phyloP scores from a whole-genome alignment of 1,284 basidiomycete genomes.

The Trichosporon ovoides region DNA sequence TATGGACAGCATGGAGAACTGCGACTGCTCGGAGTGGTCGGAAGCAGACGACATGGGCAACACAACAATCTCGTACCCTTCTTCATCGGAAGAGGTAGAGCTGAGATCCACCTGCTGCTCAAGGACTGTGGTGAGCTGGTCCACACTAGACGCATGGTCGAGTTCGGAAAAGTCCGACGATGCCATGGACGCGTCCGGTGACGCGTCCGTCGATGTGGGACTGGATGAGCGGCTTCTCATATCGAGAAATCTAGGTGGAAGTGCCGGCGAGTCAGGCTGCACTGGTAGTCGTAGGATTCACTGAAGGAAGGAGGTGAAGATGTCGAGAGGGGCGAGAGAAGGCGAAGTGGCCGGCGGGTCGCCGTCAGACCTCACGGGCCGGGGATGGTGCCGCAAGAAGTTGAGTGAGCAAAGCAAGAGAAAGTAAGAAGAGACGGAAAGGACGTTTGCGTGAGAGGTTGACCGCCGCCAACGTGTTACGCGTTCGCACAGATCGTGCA shows the following conservation, averaged over 20 bases:
- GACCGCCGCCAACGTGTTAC: too few species aligned
- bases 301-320: not conserved
- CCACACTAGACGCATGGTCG: too few species aligned
- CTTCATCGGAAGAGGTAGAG: not conserved
- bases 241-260: not conserved
- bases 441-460: too few species aligned
- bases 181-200: not conserved
- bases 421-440: too few species aligned
- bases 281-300: not conserved
- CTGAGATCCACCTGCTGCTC: not conserved
- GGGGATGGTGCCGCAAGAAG: too few species aligned
- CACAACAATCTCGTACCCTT: slow-evolving; percentile 9
- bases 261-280: not conserved
- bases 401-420: too few species aligned
- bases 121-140: not conserved
- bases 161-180: not conserved
- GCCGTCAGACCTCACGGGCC: too few species aligned
- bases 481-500: too few species aligned
- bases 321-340: too few species aligned
- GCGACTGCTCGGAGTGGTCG: not conserved
- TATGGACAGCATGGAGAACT: not conserved
- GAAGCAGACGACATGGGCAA: not conserved
- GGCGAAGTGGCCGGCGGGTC: too few species aligned
- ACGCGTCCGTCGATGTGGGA: not conserved
- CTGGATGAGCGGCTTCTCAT: not conserved